Evolutionary conservation across 2,329 filamentous ascomycete genomes (phyloP).

Genomic region (Leptosphaerulina australis): DNA sequence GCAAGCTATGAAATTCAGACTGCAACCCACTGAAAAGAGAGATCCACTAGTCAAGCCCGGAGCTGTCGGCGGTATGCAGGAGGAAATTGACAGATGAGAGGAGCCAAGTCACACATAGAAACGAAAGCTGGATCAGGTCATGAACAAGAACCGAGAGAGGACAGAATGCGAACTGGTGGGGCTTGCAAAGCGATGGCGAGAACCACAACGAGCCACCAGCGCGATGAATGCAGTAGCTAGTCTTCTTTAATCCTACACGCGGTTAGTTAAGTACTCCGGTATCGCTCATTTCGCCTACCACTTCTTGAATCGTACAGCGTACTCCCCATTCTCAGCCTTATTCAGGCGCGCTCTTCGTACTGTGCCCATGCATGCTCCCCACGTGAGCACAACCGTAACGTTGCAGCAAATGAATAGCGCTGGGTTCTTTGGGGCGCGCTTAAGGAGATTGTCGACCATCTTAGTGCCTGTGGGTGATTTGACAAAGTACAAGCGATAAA

Average conservation of each 20-base stretch:
- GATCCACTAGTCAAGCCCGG: no score
- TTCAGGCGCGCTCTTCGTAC: slow-evolving; percentile 3
- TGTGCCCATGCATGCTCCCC: slow-evolving; percentile 12
- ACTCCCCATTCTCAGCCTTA: background rate
- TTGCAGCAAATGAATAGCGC: slow-evolving; percentile 14
- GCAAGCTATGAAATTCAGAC: no score
- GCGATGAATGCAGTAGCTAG: background rate
- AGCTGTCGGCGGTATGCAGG: no score
- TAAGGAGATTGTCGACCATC: slow-evolving; percentile 13
- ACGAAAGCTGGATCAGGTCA: no score
- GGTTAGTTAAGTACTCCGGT: background rate
- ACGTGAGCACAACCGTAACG: slow-evolving; percentile 9
- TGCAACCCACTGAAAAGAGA: no score
- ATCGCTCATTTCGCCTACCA: slow-evolving; percentile 6
- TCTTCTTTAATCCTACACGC: slow-evolving; percentile 4
- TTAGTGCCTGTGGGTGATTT: background rate
- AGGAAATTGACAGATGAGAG: no score
- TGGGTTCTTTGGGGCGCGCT: slow-evolving; percentile 11
- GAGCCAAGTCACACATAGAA: no score
- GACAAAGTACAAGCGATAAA: background rate
- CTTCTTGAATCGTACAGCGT: background rate
- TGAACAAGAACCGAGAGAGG: no score
- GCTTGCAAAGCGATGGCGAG: no score
- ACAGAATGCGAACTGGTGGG: no score
- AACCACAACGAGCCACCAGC: background rate